These are phyloP conservation scores for Pseudogymnoascus sp. DNA, from an alignment of 2,329 filamentous ascomycete species.

Conservation along the genomic window DNA sequence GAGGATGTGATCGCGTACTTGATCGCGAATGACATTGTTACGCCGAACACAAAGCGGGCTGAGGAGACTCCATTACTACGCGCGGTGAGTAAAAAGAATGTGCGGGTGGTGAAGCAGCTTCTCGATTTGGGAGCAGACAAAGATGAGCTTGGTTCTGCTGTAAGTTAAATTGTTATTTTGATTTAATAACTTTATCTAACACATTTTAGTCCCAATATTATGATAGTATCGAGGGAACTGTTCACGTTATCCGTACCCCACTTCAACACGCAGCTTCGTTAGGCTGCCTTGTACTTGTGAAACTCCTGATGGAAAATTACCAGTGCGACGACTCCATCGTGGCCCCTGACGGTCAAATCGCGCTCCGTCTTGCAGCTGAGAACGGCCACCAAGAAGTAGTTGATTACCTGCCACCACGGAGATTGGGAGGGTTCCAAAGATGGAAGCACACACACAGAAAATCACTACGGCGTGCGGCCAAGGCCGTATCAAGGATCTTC, in stretches of 20 bases:
- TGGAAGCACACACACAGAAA: slow-evolving; percentile 30
- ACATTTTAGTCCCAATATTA: not conserved
- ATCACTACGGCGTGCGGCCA: slow-evolving; percentile 24
- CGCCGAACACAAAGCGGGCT: not conserved
- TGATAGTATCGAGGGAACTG: not conserved
- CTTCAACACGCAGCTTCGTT: slow-evolving; percentile 37
- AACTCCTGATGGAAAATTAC: slow-evolving; percentile 34
- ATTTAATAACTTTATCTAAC: not conserved
- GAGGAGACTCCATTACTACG: slow-evolving; percentile 12
- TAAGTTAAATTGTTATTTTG: not conserved
- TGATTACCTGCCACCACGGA: slow-evolving; percentile 33
- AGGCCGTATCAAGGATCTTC: slow-evolving; percentile 21
- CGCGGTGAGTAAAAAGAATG: slow-evolving; percentile 12
- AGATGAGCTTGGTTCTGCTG: slow-evolving; percentile 12
- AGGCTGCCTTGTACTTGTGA: slow-evolving; percentile 36
- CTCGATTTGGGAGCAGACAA: slow-evolving; percentile 13
- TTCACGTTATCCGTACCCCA: slow-evolving; percentile 32
- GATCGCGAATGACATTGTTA: not conserved
- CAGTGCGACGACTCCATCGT: slow-evolving; percentile 37
- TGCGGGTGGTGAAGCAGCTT: slow-evolving; percentile 11
- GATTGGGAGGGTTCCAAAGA: slow-evolving; percentile 34
- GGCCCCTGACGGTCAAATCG: slow-evolving; percentile 39
- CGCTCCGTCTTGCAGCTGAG: slow-evolving; percentile 38
- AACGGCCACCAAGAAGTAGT: slow-evolving; percentile 39
- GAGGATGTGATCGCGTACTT: not conserved